Conservation (phyloP, 768 basidiomycete species). For the Tylopilus plumbeoviolaceoides region DNA sequence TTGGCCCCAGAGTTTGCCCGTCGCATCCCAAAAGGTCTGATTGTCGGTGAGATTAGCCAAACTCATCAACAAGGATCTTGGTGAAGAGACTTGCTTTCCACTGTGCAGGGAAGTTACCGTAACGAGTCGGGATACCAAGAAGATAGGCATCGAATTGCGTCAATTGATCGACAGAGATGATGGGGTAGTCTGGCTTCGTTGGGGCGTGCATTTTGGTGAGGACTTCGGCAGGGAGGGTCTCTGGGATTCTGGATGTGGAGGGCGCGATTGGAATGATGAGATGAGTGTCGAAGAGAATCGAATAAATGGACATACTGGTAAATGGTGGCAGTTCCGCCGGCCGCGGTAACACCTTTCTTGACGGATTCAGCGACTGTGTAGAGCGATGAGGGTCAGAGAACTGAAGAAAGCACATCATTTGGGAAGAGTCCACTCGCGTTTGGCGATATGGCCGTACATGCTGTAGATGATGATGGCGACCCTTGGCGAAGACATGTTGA, state of each 20-base stretch:
- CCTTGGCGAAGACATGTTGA: slow-evolving; percentile 42
- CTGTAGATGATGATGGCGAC: slow-evolving; percentile 73
- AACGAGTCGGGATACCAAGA: slow-evolving; percentile 43
- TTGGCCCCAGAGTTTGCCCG: slow-evolving; percentile 58
- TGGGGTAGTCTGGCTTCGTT: slow-evolving; percentile 56
- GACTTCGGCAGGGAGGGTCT: slow-evolving; percentile 71
- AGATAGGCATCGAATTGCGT: slow-evolving; percentile 36
- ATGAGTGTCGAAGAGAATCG: too few species aligned
- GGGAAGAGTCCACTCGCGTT: slow-evolving; percentile 51
- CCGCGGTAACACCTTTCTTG: slow-evolving; percentile 41
- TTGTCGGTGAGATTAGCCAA: background rate
- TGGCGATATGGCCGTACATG: slow-evolving; percentile 69
- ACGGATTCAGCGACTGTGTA: slow-evolving; percentile 58
- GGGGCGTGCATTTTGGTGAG: slow-evolving; percentile 67
- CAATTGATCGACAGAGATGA: slow-evolving; percentile 14
- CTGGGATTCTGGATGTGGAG: slow-evolving; percentile 50
- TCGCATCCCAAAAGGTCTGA: slow-evolving; percentile 68
- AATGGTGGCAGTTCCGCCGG: slow-evolving; percentile 50
- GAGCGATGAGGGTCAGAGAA: background rate
- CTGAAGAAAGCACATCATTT: slow-evolving; percentile 32
- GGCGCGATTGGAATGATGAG: too few species aligned
- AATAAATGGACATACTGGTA: slow-evolving; percentile 44
- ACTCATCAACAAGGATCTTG: background rate
- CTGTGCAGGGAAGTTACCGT: slow-evolving; percentile 44
- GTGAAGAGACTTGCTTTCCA: slow-evolving; percentile 49